Base-by-base conservation (phyloP, 2,329 filamentous ascomycete species). In the Xylaria multiplex region DNA sequence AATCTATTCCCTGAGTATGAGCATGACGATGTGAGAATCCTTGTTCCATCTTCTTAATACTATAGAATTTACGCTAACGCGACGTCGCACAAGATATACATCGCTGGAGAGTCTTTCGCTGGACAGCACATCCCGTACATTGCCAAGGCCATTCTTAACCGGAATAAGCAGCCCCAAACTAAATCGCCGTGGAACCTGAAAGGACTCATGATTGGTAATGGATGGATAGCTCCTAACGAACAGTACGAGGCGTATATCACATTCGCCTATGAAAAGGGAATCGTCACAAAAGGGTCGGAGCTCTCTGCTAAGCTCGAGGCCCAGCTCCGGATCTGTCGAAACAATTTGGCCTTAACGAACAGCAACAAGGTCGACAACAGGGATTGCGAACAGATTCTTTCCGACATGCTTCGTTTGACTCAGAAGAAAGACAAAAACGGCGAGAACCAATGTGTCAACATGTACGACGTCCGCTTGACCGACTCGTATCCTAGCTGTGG, bases 91-190 rank as follows among this genome's bases (percentile, higher is more conserved):
- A 75, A 98, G 94, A 82, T 99, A 22, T 99, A 97, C 79, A 85
- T 99, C 70, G 92, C 95, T 1, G 96, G 96, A 72, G 96, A 99
- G 81, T 99, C 95, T 0, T 99, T 94, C 77, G 96, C 96, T 5
- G 96, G 96, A 50, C 96, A 98, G 77, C 91, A 98, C 80, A 98
- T 99, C 68, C 96, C 96, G 1, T 97, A 99, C 78, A 96, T 99
- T 70, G 92, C 94, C n/a, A 90, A 90, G 75, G 91, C 91, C 22
- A 97, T 99, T 62, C 84, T 97, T 64, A 90, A 93, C 54, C 92
- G 93, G 67, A 99, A 99, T 81, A 90, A 91, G 74, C 81, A 82
- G n/a, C 78, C 80, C 14, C 75, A 75, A 24, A 79, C 80, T 5
- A 79, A 81, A 60, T 77, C 81, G 46, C 78, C 80, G 30, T 99